Conservation (phyloP, 495 filamentous ascomycete species). For the Neurospora sublineolata region DNA sequence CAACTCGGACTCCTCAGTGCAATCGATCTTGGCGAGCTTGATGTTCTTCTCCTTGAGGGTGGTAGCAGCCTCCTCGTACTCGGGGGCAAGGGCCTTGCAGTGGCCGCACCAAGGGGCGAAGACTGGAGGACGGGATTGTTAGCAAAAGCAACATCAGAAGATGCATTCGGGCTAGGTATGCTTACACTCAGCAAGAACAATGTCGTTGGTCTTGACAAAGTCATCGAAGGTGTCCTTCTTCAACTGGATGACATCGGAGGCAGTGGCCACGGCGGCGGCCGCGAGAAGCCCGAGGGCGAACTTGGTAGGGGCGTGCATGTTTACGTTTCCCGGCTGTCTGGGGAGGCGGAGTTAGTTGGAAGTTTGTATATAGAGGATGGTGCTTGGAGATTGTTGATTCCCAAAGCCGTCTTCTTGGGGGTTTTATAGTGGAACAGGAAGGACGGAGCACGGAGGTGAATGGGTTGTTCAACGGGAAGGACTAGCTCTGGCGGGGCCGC, state of each 20-base stretch:
- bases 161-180: constrained; percentile 2
- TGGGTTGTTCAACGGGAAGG: neutral
- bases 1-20: constrained; percentile 84
- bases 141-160: constrained; percentile 3
- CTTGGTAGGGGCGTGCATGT: constrained; percentile 22
- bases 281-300: constrained; percentile 45
- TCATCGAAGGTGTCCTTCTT: constrained; percentile 74
- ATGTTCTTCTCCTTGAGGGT: constrained; percentile 93
- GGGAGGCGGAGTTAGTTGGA: neutral
- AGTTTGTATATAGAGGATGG: neutral
- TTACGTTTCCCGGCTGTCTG: constrained; percentile 4
- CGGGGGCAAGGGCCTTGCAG: constrained; percentile 75
- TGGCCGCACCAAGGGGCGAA: constrained; percentile 69
- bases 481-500: neutral
- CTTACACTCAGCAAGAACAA: constrained; percentile 74
- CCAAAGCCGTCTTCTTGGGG: neutral
- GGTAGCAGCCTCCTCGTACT: constrained; percentile 85
- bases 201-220: constrained; percentile 74
- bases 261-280: constrained; percentile 48
- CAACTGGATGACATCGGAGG: constrained; percentile 72
- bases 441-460: neutral
- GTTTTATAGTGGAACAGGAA: neutral
- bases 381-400: neutral
- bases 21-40: constrained; percentile 86
- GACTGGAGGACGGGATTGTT: constrained; percentile 31